These are phyloP conservation scores for Pyrenochaeta sp. DNA, from an alignment of 2,329 filamentous ascomycete species.

Conservation along the genomic window DNA sequence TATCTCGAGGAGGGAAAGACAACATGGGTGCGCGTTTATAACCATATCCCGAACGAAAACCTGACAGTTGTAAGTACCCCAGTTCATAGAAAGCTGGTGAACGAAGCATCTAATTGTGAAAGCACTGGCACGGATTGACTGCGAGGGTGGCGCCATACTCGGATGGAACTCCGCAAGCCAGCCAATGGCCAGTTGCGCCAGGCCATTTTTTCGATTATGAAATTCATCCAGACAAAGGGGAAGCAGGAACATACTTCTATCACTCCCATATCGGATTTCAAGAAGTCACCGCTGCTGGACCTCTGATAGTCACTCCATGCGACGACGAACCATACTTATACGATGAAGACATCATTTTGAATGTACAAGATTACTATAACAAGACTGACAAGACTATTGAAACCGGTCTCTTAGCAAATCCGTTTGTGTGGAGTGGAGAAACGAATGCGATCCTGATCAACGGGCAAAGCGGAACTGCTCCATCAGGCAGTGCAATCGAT, in stretches of 20 bases:
- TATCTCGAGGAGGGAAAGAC: conserved; percentile 55
- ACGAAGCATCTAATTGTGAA: no score
- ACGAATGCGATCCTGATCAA: conserved; percentile 65
- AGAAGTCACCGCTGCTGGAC: conserved; percentile 63
- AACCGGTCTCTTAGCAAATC: conserved; percentile 55
- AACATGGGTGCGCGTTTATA: conserved; percentile 67
- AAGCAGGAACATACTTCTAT: conserved; percentile 72
- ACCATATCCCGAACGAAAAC: conserved; percentile 62
- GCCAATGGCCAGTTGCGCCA: conserved; percentile 71
- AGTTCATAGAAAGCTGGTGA: no score
- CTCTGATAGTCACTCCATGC: conserved; percentile 65
- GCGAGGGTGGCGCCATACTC: conserved; percentile 68
- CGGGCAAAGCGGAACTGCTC: conserved; percentile 60
- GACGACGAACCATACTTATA: conserved; percentile 62
- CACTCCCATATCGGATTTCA: conserved; percentile 73
- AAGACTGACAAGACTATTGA: conserved; percentile 62
- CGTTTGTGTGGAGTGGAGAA: conserved; percentile 67
- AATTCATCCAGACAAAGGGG: conserved; percentile 59
- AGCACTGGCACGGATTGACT: conserved; percentile 74
- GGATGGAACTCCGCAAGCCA: conserved; percentile 68
- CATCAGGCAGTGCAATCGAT: no score
- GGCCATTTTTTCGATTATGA: conserved; percentile 73
- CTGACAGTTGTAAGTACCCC: conserved; percentile 64
- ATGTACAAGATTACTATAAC: conserved; percentile 65
- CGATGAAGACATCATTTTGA: conserved; percentile 66